A percentile compares a stretch with the other conserved stretches of the same genome.
These are phyloP conservation scores for Thecaphora frezii DNA, from an alignment of 1,284 basidiomycete species.

Conservation along the genomic window DNA sequence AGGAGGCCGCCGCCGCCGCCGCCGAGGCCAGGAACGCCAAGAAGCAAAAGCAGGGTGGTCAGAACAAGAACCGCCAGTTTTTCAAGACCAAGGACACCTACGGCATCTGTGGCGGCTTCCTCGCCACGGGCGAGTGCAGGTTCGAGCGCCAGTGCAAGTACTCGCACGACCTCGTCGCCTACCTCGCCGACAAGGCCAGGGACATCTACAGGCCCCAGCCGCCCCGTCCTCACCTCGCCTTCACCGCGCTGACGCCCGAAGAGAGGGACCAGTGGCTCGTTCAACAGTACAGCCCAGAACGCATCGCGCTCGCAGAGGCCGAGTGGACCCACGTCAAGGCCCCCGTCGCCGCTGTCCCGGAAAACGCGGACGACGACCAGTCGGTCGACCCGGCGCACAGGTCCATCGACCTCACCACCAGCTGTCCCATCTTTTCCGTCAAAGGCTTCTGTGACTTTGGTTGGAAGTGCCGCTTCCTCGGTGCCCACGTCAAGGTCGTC, in stretches of 20 bases:
- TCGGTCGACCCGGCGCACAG: conserved; percentile 34
- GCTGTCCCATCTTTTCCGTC: conserved; percentile 74
- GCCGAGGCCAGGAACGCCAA: conserved; percentile 17
- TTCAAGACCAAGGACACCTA: conserved; percentile 20
- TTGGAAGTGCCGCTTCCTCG: conserved; percentile 86
- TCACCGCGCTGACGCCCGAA: conserved; percentile 6
- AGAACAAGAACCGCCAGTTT: conserved; percentile 41
- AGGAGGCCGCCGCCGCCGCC: conserved; percentile 22
- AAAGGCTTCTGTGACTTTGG: conserved; percentile 82
- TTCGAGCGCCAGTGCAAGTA: conserved; percentile 66
- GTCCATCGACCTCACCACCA: conserved; percentile 65
- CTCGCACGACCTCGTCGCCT: conserved; percentile 75
- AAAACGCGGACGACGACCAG: neutral
- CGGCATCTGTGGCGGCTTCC: conserved; percentile 20
- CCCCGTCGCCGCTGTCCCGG: neutral
- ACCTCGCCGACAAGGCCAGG: conserved; percentile 73
- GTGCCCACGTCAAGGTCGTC: conserved; percentile 66
- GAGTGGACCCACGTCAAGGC: conserved; percentile 3
- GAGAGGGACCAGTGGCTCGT: conserved; percentile 24
- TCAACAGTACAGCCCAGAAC: conserved; percentile 16
- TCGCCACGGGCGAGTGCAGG: conserved; percentile 23
- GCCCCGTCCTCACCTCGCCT: conserved; percentile 18
- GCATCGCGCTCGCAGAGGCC: conserved; percentile 5
- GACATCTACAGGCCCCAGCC: conserved; percentile 70
- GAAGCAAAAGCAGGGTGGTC: conserved; percentile 28